Evolutionary conservation across 2,329 filamentous ascomycete species (phyloP).

Genomic region (Keithomyces neogunnii): DNA sequence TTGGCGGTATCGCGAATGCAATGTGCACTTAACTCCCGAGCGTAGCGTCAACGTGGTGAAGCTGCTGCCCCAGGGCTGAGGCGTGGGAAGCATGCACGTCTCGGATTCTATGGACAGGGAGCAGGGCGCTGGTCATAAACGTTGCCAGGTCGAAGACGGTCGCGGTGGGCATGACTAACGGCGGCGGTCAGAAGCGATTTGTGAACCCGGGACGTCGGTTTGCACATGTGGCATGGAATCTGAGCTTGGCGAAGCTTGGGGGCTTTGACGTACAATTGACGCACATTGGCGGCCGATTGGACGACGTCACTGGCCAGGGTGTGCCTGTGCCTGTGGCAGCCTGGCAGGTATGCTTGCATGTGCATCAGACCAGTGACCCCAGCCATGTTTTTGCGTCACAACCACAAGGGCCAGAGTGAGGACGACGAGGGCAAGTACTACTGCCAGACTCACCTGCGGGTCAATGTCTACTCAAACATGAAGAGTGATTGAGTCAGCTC

Average conservation of each 20-base stretch:
- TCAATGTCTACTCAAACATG: no score
- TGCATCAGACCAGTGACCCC: no score
- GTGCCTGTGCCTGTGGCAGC: neutral
- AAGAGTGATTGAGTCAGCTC: no score
- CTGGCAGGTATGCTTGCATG: neutral
- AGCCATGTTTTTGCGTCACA: neutral
- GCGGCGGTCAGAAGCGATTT: no score
- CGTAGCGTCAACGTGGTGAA: conserved; percentile 8
- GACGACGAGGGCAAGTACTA: no score
- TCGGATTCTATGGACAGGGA: neutral
- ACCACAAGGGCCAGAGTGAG: no score
- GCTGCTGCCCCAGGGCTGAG: neutral
- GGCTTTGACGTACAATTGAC: neutral
- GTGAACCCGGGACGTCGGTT: no score
- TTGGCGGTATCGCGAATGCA: neutral
- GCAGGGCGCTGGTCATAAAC: neutral
- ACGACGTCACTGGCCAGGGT: conserved; percentile 1
- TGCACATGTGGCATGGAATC: no score
- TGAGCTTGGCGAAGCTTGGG: no score
- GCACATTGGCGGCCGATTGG: conserved; percentile 1
- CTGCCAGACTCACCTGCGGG: no score
- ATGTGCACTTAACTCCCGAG: conserved; percentile 2
- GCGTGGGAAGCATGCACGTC: neutral
- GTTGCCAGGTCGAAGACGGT: neutral
- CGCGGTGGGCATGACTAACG: no score